A percentile compares a stretch with the other conserved stretches of the same genome.
Conservation (phyloP, 148 eudicot genomes). For the Selenicereus undatus region DNA sequence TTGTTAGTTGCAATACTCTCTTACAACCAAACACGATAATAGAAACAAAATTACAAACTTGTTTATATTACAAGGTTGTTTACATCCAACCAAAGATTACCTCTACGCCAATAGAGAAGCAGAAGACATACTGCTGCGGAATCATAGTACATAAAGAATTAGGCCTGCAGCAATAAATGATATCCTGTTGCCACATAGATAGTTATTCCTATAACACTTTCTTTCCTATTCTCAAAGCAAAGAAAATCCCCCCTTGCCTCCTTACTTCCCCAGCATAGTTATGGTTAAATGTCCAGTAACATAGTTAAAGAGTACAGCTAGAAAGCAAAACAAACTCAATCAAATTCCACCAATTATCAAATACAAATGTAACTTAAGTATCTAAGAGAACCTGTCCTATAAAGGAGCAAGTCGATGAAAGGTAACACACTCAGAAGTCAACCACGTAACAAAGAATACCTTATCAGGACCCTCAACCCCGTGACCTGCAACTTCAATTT, state of each 20-base stretch:
- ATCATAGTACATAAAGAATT: neutral
- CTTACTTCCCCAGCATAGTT: too few species aligned
- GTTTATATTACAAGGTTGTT: too few species aligned
- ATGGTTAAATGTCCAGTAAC: neutral
- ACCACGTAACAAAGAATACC: constrained; percentile 19
- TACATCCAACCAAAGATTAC: too few species aligned
- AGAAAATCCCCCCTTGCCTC: neutral
- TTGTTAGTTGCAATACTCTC: too few species aligned
- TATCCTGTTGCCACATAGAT: neutral
- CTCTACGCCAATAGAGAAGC: neutral
- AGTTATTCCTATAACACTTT: neutral
- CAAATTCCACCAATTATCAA: neutral
- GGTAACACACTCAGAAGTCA: constrained; percentile 1
- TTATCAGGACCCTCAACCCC: constrained; percentile 18
- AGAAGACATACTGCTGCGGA: neutral
- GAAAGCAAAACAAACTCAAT: constrained; percentile 4
- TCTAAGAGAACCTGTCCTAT: neutral
- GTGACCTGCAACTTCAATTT: constrained; percentile 5
- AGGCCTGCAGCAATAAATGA: neutral
- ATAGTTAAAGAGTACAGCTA: neutral
- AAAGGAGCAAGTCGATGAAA: neutral
- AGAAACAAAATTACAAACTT: too few species aligned
- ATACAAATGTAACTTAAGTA: neutral
- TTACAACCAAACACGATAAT: too few species aligned
- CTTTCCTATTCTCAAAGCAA: neutral